Evolutionary conservation across 768 basidiomycete species (phyloP).

Genomic region (Tylopilus vinaceipallidus): DNA sequence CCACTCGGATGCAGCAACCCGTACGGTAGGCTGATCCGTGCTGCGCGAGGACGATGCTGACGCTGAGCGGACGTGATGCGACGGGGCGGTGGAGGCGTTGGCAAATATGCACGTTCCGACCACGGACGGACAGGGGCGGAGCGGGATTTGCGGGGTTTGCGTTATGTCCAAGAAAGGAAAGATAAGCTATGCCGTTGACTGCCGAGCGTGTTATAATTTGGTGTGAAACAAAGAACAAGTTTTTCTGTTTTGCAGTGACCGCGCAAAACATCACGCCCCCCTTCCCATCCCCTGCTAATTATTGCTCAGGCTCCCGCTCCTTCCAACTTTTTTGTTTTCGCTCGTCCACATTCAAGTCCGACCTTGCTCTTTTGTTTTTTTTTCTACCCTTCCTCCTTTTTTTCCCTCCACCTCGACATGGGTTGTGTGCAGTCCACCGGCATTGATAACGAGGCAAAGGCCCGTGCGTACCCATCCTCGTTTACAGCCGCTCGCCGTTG

Average conservation of each 20-base stretch:
- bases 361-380: conserved; percentile 7
- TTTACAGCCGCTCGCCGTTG: background rate
- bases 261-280: background rate
- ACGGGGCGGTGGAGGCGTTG: background rate
- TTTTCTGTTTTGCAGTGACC: conserved; percentile 17
- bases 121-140: background rate
- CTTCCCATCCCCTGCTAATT: conserved; percentile 26
- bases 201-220: conserved; percentile 20
- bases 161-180: conserved; percentile 13
- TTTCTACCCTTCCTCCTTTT: background rate
- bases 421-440: conserved; percentile 72
- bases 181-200: conserved; percentile 14
- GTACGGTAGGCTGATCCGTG: background rate
- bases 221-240: conserved; percentile 6
- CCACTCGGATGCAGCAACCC: background rate
- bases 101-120: too few relatives aligned
- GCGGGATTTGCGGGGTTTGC: conserved; percentile 13
- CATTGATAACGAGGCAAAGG: conserved; percentile 79
- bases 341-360: conserved; percentile 2
- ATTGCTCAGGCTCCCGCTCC: conserved; percentile 24
- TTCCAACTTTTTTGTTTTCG: conserved; percentile 17
- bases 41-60: background rate
- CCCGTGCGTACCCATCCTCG: conserved; percentile 52
- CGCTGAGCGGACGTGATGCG: background rate
- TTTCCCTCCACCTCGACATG: conserved; percentile 39